Evolutionary conservation across 2,329 filamentous ascomycete genomes (phyloP), one percentile per base, ranked within the genome.

Genomic region (Ramularia endophylla): DNA sequence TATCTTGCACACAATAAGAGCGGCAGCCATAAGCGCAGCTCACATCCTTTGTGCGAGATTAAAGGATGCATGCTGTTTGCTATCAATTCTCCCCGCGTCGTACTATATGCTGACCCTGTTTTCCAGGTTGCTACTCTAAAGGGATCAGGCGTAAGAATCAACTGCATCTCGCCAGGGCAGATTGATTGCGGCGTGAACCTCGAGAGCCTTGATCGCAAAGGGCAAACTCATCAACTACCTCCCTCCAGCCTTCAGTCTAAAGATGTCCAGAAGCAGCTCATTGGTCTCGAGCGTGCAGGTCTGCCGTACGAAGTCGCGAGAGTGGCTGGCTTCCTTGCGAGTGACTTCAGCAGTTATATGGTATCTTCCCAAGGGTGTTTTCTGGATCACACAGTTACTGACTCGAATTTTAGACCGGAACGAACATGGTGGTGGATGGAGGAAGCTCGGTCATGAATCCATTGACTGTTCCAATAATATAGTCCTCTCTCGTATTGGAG

Each of bases 351-450:
- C 47, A 75, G 70, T 41, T 81, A 81, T 59, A 69, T 81, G 31
- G 22, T 25, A 25, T 25, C 22, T 11, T 25, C 22, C 22, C 22
- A 11, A n/a, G n/a, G n/a, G n/a, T n/a, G n/a, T n/a, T n/a, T n/a
- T n/a, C n/a, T n/a, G n/a, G n/a, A n/a, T n/a, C n/a, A n/a, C n/a
- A 25, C 22, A 25, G 22, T 11, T 25, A 25, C 22, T 25, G 22
- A 25, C 22, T 25, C 11, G 22, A 25, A 25, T 6, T n/a, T n/a
- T 6, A 25, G 22, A 81, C 74, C 1, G 78, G 78, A 1, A 68
- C 74, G 2, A 81, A 81, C 55, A 59, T 81, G 52, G 70, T 80
- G 11, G 77, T 81, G 11, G 78, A 81, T 62, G 78, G 77, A 3
- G 78, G 78, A 6, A 73, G 74, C 15, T 56, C 55, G 16, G 55